phyloP scores from a whole-genome alignment of 2,329 filamentous ascomycete species.

The Claviceps sp. region DNA sequence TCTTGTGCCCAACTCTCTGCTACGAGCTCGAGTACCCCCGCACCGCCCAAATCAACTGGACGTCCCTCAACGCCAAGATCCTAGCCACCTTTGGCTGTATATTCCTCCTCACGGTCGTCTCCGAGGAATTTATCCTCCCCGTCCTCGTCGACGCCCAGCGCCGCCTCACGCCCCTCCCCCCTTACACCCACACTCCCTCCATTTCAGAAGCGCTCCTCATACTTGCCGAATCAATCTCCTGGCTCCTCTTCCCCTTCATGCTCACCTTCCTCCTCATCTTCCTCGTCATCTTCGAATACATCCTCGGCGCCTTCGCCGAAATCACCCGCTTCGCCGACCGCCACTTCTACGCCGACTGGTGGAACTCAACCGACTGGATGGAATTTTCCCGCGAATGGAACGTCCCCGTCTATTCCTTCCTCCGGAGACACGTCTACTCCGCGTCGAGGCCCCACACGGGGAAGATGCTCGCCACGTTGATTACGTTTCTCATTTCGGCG shows the following conservation, averaged over 20 bases:
- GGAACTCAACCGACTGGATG: slow-evolving; percentile 77
- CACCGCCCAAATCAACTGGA: slow-evolving; percentile 59
- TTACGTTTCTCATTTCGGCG: slow-evolving; percentile 85
- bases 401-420: slow-evolving; percentile 91
- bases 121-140: slow-evolving; percentile 90
- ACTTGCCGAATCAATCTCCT: slow-evolving; percentile 77
- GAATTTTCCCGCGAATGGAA: slow-evolving; percentile 97
- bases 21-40: slow-evolving; percentile 96
- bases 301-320: slow-evolving; percentile 87
- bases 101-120: slow-evolving; percentile 80
- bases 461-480: slow-evolving; percentile 62
- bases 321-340: slow-evolving; percentile 87
- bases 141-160: slow-evolving; percentile 60
- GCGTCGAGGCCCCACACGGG: slow-evolving; percentile 68
- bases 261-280: slow-evolving; percentile 90
- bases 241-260: slow-evolving; percentile 95
- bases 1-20: slow-evolving; percentile 88
- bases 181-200: slow-evolving; percentile 16
- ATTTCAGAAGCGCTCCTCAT: slow-evolving; percentile 60
- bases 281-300: slow-evolving; percentile 95
- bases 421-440: slow-evolving; percentile 85
- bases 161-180: slow-evolving; percentile 32
- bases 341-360: slow-evolving; percentile 76
- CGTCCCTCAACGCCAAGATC: slow-evolving; percentile 70
- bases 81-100: slow-evolving; percentile 91